Evolutionary conservation across 306 rosid genomes (phyloP).

Genomic region (Morella rubra): DNA sequence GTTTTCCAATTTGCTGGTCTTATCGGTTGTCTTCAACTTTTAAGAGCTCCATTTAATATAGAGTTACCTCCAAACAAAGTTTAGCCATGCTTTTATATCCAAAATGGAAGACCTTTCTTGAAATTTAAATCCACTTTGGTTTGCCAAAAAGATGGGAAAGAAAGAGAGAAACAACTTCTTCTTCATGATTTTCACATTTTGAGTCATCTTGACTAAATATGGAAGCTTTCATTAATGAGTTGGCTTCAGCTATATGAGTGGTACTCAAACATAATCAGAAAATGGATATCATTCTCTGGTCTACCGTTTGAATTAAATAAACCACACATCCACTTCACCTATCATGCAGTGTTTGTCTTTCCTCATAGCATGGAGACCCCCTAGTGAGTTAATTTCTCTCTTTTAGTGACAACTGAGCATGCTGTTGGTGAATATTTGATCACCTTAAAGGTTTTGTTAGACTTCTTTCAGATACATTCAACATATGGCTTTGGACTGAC

Average conservation of each 20-base stretch:
- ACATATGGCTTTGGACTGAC: not conserved
- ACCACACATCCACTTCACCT: conserved; percentile 4
- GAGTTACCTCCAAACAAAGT: not conserved
- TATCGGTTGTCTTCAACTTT: not conserved
- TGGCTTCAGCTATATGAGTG: conserved; percentile 1
- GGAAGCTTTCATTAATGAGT: conserved; percentile 2
- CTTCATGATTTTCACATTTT: not conserved
- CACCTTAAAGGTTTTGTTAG: not conserved
- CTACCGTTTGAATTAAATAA: not conserved
- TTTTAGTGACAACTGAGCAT: conserved; percentile 22
- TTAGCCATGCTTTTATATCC: not conserved
- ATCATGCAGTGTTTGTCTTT: conserved; percentile 13
- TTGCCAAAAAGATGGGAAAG: not conserved
- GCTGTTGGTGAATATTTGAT: not conserved
- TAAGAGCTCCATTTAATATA: not conserved
- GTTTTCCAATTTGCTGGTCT: not conserved
- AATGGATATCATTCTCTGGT: not conserved
- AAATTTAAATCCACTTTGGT: not conserved
- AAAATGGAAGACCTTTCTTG: not conserved
- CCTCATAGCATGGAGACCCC: conserved; percentile 11
- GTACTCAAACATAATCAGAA: not conserved
- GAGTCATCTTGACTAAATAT: not conserved
- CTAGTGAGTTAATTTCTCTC: conserved; percentile 16
- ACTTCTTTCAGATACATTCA: conserved; percentile 7
- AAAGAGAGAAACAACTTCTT: not conserved